These are phyloP conservation scores for Coemansia sp. DNA, from an alignment of 192 early-diverging fungal genomes.

Conservation along the genomic window DNA sequence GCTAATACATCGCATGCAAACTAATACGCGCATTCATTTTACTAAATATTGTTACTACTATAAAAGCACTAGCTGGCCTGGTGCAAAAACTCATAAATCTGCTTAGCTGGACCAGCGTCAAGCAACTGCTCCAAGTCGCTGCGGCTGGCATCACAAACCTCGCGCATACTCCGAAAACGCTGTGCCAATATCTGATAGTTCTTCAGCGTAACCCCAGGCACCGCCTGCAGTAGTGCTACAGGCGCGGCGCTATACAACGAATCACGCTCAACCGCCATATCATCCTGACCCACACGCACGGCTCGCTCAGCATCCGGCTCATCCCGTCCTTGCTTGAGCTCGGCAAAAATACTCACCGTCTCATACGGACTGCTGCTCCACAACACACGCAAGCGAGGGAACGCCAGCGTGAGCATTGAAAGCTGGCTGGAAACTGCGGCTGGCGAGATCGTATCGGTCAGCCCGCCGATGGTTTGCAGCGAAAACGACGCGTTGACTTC, in stretches of 20 bases:
- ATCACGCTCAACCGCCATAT: conserved; percentile 61
- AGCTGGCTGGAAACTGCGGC: conserved; percentile 73
- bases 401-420: conserved; percentile 72
- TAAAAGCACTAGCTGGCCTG: conserved; percentile 2
- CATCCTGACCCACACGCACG: conserved; percentile 65
- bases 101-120: conserved; percentile 62
- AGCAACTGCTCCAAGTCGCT: conserved; percentile 56
- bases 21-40: not conserved
- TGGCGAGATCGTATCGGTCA: conserved; percentile 57
- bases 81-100: conserved; percentile 69
- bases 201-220: conserved; percentile 81
- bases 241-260: conserved; percentile 69
- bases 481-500: conserved; percentile 80
- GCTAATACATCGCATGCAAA: not conserved
- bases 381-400: conserved; percentile 80
- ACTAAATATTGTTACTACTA: not conserved
- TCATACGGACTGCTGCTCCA: conserved; percentile 86
- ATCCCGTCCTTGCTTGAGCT: conserved; percentile 76
- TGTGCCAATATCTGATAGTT: conserved; percentile 80
- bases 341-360: conserved; percentile 86
- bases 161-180: conserved; percentile 62
- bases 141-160: conserved; percentile 58
- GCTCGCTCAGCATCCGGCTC: conserved; percentile 76
- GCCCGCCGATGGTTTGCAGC: conserved; percentile 57
- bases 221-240: conserved; percentile 73